Evolutionary conservation across 1,284 basidiomycete genomes (phyloP).

Genomic region (Trametes pubescens): DNA sequence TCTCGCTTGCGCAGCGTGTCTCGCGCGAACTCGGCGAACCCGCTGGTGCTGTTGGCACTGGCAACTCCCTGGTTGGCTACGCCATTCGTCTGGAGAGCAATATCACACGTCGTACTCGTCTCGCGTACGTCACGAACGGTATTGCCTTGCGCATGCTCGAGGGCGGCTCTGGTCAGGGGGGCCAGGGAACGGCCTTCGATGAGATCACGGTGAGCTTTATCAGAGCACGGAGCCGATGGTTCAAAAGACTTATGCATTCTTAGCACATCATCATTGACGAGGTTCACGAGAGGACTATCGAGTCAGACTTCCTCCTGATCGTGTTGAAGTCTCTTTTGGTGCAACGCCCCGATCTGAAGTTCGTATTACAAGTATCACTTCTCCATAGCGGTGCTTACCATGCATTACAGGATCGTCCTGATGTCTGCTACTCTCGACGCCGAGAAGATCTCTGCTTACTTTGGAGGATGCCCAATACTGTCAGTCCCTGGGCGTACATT

Average conservation of each 20-base stretch:
- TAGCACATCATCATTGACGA: slow-evolving; percentile 92
- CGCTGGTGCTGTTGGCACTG: slow-evolving; percentile 82
- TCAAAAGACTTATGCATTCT: slow-evolving; percentile 2
- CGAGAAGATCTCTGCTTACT: slow-evolving; percentile 93
- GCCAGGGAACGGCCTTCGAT: slow-evolving; percentile 84
- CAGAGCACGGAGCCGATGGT: background rate
- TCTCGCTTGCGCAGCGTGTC: slow-evolving; percentile 96
- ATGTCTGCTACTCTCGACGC: slow-evolving; percentile 99
- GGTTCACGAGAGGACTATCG: slow-evolving; percentile 96
- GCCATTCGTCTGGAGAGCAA: slow-evolving; percentile 95
- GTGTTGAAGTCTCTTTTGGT: slow-evolving; percentile 91
- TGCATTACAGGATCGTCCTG: slow-evolving; percentile 78
- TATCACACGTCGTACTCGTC: slow-evolving; percentile 80
- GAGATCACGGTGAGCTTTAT: slow-evolving; percentile 79
- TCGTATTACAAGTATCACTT: slow-evolving; percentile 23
- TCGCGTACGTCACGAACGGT: slow-evolving; percentile 93
- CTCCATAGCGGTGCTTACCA: background rate
- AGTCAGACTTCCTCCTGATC: slow-evolving; percentile 97
- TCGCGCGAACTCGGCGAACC: slow-evolving; percentile 93
- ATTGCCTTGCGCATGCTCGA: slow-evolving; percentile 98
- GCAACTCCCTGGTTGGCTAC: slow-evolving; percentile 90
- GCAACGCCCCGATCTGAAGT: slow-evolving; percentile 88
- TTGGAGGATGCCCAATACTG: slow-evolving; percentile 89
- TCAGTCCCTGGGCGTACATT: slow-evolving; percentile 97
- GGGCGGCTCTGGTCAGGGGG: slow-evolving; percentile 69